Evolutionary conservation across 352 stramenopile species (phyloP).

Genomic region (Phytophthora sansomeana): DNA sequence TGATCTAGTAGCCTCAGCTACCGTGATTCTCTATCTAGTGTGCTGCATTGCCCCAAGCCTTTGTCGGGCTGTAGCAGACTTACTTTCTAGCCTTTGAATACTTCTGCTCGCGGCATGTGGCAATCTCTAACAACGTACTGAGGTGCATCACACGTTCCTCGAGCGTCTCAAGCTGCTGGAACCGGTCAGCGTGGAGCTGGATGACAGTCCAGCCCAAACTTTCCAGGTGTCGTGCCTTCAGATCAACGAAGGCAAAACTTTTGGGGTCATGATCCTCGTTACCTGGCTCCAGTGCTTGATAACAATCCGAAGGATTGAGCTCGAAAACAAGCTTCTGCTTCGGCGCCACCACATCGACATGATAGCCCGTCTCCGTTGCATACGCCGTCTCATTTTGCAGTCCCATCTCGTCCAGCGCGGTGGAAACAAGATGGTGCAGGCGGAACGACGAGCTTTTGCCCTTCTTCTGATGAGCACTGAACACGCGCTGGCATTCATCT

Average conservation of each 20-base stretch:
- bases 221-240: slow-evolving; percentile 74
- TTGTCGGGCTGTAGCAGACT: not conserved
- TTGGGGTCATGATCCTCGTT: slow-evolving; percentile 51
- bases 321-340: slow-evolving; percentile 73
- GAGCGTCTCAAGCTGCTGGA: slow-evolving; percentile 54
- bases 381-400: slow-evolving; percentile 46
- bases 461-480: slow-evolving; percentile 57
- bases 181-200: slow-evolving; percentile 61
- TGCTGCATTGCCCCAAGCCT: too few species aligned
- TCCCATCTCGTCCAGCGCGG: slow-evolving; percentile 61
- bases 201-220: slow-evolving; percentile 76
- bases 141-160: slow-evolving; percentile 67
- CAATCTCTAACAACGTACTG: slow-evolving; percentile 77
- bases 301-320: slow-evolving; percentile 63
- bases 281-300: slow-evolving; percentile 47
- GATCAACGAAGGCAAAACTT: slow-evolving; percentile 60
- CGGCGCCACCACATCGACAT: slow-evolving; percentile 58
- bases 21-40: slow-evolving; percentile 29
- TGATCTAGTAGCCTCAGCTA: slow-evolving; percentile 7
- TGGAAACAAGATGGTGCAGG: slow-evolving; percentile 62
- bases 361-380: slow-evolving; percentile 53
- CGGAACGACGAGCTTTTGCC: slow-evolving; percentile 67
- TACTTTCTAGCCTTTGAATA: slow-evolving; percentile 22
- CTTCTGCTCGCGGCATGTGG: slow-evolving; percentile 42
- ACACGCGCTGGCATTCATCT: slow-evolving; percentile 53